Conservation (phyloP, 2,329 filamentous ascomycete genomes). For the Immersiporthe knoxdaviesiana region DNA sequence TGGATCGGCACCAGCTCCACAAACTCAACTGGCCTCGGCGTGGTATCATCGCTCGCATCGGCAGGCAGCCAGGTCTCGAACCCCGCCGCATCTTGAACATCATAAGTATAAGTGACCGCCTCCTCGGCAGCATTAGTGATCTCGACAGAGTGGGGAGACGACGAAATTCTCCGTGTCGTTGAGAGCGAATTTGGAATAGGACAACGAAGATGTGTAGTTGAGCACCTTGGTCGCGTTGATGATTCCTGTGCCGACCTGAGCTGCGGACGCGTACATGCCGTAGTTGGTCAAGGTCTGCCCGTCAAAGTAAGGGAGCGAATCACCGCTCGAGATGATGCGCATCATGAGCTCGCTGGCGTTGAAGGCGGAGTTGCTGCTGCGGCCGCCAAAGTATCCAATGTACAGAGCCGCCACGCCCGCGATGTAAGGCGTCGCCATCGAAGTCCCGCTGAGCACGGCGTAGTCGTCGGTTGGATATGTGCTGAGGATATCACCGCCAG, state of each 20-base stretch:
- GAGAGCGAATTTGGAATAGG: slow-evolving; percentile 50
- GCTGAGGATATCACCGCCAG: slow-evolving; percentile 47
- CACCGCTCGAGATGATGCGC: slow-evolving; percentile 17
- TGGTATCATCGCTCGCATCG: background rate
- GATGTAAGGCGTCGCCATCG: slow-evolving; percentile 50
- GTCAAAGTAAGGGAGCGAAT: slow-evolving; percentile 18
- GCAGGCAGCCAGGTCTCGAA: slow-evolving; percentile 21
- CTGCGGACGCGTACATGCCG: slow-evolving; percentile 42
- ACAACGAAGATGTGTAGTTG: slow-evolving; percentile 43
- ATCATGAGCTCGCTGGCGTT: slow-evolving; percentile 20
- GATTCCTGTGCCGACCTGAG: slow-evolving; percentile 51
- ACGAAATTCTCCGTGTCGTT: slow-evolving; percentile 52
- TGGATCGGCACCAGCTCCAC: slow-evolving; percentile 17
- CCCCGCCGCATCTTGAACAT: slow-evolving; percentile 20
- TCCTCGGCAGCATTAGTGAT: slow-evolving; percentile 24
- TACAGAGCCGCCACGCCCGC: slow-evolving; percentile 44
- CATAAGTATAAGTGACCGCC: slow-evolving; percentile 22
- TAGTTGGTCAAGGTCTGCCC: slow-evolving; percentile 21
- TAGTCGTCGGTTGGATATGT: slow-evolving; percentile 43
- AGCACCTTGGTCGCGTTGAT: slow-evolving; percentile 51
- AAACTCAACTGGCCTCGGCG: slow-evolving; percentile 11
- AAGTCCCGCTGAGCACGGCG: slow-evolving; percentile 49
- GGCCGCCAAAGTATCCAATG: slow-evolving; percentile 30
- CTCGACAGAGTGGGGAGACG: slow-evolving; percentile 19
- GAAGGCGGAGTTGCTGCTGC: slow-evolving; percentile 18